These are phyloP conservation scores for Fusarium sp. DNA, from an alignment of 2,329 filamentous ascomycete species.

Conservation along the genomic window DNA sequence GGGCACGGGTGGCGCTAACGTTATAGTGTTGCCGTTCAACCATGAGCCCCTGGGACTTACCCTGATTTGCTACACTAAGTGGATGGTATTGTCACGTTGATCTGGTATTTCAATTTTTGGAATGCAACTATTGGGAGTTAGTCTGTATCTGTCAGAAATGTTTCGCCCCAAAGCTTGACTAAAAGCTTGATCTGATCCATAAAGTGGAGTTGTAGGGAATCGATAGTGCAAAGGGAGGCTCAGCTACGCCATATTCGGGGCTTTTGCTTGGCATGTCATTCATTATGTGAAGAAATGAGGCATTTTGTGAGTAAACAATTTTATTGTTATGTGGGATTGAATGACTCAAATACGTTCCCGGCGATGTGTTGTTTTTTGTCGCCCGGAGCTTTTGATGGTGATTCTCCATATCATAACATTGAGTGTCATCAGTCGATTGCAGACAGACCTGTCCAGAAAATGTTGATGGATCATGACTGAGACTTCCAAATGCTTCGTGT, in stretches of 20 bases:
- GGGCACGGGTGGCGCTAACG: not conserved
- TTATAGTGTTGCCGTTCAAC: not conserved
- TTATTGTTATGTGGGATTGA: not conserved
- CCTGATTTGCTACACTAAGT: not conserved
- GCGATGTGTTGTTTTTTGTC: not conserved
- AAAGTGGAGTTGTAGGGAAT: not conserved
- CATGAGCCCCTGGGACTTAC: not conserved
- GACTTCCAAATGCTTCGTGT: not conserved
- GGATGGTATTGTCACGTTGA: not conserved
- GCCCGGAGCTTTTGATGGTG: accelerated
- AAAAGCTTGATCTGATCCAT: not conserved
- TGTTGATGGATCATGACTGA: not conserved
- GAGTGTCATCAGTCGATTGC: not conserved
- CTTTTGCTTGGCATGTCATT: not conserved
- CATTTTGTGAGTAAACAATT: not conserved
- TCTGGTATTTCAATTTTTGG: not conserved
- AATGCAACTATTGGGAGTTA: not conserved
- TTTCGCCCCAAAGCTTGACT: not conserved
- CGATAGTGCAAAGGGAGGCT: not conserved
- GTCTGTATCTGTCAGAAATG: not conserved
- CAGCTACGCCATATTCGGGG: not conserved
- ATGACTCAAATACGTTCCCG: not conserved
- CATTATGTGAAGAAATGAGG: not conserved
- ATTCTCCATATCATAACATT: not conserved
- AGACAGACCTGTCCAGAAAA: not conserved